Evolutionary conservation across 2,329 filamentous ascomycete species (phyloP).

Genomic region (Fusarium musae): DNA sequence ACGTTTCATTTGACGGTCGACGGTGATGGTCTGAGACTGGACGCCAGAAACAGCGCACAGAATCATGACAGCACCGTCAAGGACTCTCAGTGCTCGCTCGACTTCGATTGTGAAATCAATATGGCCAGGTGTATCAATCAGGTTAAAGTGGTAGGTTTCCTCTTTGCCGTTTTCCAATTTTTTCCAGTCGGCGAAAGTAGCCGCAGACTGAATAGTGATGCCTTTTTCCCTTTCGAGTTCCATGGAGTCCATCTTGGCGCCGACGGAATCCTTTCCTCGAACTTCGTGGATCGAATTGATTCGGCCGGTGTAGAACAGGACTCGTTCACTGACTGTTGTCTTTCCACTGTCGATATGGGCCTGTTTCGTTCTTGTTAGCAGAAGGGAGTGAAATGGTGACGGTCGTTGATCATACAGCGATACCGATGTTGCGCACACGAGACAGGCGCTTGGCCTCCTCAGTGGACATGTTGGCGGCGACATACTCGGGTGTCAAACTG

Average conservation of each 20-base stretch:
- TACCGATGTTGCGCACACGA: constrained; percentile 94
- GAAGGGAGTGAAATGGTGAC: neutral
- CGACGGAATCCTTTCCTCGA: constrained; percentile 90
- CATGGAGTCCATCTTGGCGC: constrained; percentile 99
- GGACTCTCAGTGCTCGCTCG: constrained; percentile 90
- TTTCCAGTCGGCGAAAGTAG: constrained; percentile 96
- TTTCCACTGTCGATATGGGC: constrained; percentile 99
- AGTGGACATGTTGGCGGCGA: constrained; percentile 83
- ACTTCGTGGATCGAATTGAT: constrained; percentile 99
- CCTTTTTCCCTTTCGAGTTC: constrained; percentile 98
- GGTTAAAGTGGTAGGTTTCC: constrained; percentile 94
- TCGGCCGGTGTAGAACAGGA: constrained; percentile 97
- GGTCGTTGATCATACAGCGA: constrained; percentile 71
- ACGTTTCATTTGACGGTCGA: constrained; percentile 97
- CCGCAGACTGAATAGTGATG: constrained; percentile 98
- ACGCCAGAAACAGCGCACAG: constrained; percentile 97
- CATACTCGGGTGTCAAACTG: constrained; percentile 64
- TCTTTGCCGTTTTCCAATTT: constrained; percentile 87
- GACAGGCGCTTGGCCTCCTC: constrained; percentile 82
- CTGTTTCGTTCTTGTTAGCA: constrained; percentile 54
- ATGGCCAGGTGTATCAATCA: constrained; percentile 98
- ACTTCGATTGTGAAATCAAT: constrained; percentile 99
- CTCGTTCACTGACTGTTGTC: constrained; percentile 94
- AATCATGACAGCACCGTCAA: constrained; percentile 98
- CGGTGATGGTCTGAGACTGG: constrained; percentile 97